Evolutionary conservation across 129 eudicot species (phyloP).

Genomic region (Saussurea involucrata): DNA sequence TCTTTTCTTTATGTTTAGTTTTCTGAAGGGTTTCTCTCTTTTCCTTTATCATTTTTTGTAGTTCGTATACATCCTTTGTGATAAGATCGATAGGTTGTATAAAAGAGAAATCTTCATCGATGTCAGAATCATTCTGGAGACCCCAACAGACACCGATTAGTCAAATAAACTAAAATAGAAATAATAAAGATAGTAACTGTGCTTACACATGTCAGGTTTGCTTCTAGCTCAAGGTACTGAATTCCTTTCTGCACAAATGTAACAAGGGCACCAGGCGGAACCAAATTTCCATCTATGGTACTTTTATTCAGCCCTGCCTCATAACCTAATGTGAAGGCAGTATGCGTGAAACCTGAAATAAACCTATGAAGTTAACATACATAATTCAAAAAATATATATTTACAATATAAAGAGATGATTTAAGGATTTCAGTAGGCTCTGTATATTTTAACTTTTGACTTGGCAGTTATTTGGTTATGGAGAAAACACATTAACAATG

Average conservation of each 20-base stretch:
- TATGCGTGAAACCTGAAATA: constrained; percentile 80
- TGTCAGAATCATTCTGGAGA: constrained; percentile 72
- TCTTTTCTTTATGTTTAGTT: constrained; percentile 48
- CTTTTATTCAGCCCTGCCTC: constrained; percentile 84
- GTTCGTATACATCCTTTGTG: constrained; percentile 76
- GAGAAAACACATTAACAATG: not conserved
- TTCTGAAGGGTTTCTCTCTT: constrained; percentile 50
- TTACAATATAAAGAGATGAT: not conserved
- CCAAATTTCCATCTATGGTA: constrained; percentile 78
- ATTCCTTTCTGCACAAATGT: constrained; percentile 93
- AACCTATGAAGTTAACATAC: not conserved
- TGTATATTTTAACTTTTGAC: not conserved
- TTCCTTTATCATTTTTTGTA: constrained; percentile 76
- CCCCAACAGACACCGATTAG: constrained; percentile 24
- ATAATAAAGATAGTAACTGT: not conserved
- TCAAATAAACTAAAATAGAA: constrained; percentile 4
- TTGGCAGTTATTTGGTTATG: not conserved
- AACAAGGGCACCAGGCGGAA: constrained; percentile 95
- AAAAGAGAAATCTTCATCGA: constrained; percentile 87
- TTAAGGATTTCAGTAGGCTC: not conserved
- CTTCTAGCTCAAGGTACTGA: constrained; percentile 88
- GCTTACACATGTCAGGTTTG: constrained; percentile 75
- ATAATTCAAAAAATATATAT: not conserved
- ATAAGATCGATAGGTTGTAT: constrained; percentile 90
- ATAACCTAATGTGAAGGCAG: constrained; percentile 82